Conservation (phyloP, 106 monocot genomes). For the Posidonia australis region DNA sequence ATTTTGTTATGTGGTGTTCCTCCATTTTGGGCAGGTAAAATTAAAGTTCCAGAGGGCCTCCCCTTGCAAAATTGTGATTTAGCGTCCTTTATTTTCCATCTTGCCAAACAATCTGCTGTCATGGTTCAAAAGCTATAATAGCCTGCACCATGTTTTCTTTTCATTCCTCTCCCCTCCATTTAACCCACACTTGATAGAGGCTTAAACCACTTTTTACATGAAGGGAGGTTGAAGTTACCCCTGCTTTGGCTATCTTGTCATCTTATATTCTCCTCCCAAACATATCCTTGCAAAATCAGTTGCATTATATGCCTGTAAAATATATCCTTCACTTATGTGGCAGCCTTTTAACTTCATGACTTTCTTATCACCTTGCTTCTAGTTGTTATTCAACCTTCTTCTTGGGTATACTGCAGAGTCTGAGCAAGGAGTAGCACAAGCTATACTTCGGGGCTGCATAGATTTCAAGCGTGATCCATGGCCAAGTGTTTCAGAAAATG, state of each 20-base stretch:
- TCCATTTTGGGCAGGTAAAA: conserved; percentile 76
- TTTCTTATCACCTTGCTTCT: neutral
- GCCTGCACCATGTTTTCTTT: neutral
- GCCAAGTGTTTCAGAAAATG: conserved; percentile 90
- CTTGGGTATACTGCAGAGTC: conserved; percentile 50
- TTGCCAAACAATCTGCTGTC: neutral
- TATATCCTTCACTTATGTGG: too few species aligned
- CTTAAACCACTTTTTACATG: too few species aligned
- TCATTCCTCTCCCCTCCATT: too few species aligned
- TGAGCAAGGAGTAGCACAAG: conserved; percentile 98
- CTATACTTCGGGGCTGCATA: conserved; percentile 84
- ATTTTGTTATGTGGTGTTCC: conserved; percentile 74
- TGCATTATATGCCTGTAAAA: too few species aligned
- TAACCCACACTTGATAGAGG: too few species aligned
- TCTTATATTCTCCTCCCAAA: too few species aligned
- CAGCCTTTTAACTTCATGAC: neutral
- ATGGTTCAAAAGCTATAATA: neutral
- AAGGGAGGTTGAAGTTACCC: too few species aligned
- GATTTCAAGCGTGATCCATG: conserved; percentile 99
- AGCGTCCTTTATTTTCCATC: neutral
- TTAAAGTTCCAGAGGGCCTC: neutral
- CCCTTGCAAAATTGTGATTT: too few species aligned
- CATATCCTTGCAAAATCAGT: too few species aligned
- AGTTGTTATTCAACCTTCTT: neutral
- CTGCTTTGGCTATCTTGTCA: too few species aligned